Conservation (phyloP, 148 eudicot genomes). For the Rhododendron mucronatum region DNA sequence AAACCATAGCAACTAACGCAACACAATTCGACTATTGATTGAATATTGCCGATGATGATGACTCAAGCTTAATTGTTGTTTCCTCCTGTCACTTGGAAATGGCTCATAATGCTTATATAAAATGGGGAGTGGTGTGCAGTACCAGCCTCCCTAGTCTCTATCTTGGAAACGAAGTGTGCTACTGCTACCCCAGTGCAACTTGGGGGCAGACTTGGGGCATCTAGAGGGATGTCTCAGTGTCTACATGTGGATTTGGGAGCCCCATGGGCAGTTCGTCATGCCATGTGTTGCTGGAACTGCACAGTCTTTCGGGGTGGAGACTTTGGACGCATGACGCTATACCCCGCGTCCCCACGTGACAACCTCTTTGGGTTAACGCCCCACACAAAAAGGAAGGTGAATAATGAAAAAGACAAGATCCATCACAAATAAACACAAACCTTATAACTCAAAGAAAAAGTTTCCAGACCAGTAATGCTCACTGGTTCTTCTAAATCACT, state of each 20-base stretch:
- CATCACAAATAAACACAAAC: constrained; percentile 25
- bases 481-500: constrained; percentile 69
- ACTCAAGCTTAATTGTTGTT: too few relatives aligned
- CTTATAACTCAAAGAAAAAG: constrained; percentile 89
- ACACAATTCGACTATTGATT: too few relatives aligned
- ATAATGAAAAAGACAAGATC: background rate
- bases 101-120: too few relatives aligned
- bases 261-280: background rate
- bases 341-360: background rate
- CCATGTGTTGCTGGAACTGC: background rate
- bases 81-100: too few relatives aligned
- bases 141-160: too few relatives aligned
- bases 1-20: too few relatives aligned
- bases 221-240: background rate
- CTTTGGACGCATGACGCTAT: background rate
- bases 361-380: background rate
- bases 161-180: too few relatives aligned
- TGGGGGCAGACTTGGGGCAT: background rate
- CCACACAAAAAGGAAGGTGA: background rate
- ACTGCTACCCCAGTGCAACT: background rate
- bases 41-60: too few relatives aligned
- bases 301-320: background rate
- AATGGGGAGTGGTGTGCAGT: too few relatives aligned
- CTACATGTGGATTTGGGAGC: background rate
- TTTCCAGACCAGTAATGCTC: constrained; percentile 88